These are phyloP conservation scores for Aspergillus sojae DNA, from an alignment of 2,329 filamentous ascomycete species.

Conservation along the genomic window DNA sequence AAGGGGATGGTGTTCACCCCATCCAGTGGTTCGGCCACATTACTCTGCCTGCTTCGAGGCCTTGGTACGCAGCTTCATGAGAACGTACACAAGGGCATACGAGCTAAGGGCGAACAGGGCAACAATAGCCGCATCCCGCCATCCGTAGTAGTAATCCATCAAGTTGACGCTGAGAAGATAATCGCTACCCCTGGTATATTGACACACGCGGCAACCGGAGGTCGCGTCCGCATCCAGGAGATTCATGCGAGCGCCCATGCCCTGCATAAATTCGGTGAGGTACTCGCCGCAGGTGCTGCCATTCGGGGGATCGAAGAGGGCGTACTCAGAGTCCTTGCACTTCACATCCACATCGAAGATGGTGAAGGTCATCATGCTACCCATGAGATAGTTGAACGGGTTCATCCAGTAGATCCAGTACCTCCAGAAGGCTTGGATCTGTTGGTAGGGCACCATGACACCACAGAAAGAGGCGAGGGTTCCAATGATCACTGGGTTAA, in stretches of 20 bases:
- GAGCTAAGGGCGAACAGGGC: constrained; percentile 58
- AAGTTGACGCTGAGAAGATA: constrained; percentile 64
- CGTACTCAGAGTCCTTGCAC: constrained; percentile 29
- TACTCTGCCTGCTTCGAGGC: constrained; percentile 38
- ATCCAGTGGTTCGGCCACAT: background rate
- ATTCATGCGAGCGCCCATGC: constrained; percentile 52
- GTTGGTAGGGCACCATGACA: constrained; percentile 32
- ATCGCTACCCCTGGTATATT: constrained; percentile 60
- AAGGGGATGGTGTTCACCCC: background rate
- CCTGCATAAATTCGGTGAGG: constrained; percentile 53
- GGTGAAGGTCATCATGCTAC: constrained; percentile 29
- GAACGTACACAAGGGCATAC: constrained; percentile 51
- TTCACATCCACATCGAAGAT: constrained; percentile 26
- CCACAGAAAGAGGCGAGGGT: constrained; percentile 34
- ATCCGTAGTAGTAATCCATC: constrained; percentile 63
- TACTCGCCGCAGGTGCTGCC: constrained; percentile 61
- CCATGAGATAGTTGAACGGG: constrained; percentile 36
- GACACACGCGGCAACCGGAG: constrained; percentile 62
- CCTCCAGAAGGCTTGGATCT: constrained; percentile 35
- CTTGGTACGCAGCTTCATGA: constrained; percentile 42
- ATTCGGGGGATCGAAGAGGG: constrained; percentile 36
- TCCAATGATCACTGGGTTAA: constrained; percentile 71
- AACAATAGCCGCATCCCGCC: constrained; percentile 65
- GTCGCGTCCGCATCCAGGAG: constrained; percentile 63
- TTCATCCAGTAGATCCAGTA: constrained; percentile 37